Evolutionary conservation across 23 red algal genomes (phyloP).

Genomic region (Gracilaria domingensis): DNA sequence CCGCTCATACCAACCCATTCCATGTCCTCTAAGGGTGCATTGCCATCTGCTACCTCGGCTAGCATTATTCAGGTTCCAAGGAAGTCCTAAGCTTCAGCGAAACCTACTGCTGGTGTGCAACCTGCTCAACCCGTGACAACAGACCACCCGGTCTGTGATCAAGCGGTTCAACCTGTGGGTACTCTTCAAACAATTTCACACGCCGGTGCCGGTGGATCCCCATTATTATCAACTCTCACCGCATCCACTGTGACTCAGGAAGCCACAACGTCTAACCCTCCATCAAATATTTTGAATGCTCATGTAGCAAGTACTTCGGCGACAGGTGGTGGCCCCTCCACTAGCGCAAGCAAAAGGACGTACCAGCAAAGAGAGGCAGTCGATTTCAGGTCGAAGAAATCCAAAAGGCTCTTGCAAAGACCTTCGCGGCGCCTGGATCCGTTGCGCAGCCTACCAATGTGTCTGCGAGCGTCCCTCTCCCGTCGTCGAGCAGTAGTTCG

Average conservation of each 20-base stretch:
- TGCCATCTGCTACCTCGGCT: neutral
- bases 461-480: neutral
- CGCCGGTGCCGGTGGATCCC: constrained; percentile 2
- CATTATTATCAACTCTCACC: neutral
- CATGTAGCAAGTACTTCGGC: neutral
- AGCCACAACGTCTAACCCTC: neutral
- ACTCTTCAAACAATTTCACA: neutral
- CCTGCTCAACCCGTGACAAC: neutral
- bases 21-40: neutral
- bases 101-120: neutral
- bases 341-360: neutral
- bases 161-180: constrained; percentile 12
- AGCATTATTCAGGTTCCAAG: neutral
- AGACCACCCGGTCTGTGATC: neutral
- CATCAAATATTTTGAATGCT: neutral
- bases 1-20: constrained; percentile 23
- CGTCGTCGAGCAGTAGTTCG: neutral
- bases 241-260: neutral
- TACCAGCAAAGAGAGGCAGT: constrained; percentile 37
- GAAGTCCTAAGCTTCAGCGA: neutral
- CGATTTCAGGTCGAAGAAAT: constrained; percentile 72
- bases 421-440: neutral
- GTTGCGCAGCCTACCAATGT: neutral
- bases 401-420: constrained; percentile 13
- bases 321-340: neutral